Conservation (phyloP, 2,329 filamentous ascomycete genomes). For the Nectriaceae sp. region DNA sequence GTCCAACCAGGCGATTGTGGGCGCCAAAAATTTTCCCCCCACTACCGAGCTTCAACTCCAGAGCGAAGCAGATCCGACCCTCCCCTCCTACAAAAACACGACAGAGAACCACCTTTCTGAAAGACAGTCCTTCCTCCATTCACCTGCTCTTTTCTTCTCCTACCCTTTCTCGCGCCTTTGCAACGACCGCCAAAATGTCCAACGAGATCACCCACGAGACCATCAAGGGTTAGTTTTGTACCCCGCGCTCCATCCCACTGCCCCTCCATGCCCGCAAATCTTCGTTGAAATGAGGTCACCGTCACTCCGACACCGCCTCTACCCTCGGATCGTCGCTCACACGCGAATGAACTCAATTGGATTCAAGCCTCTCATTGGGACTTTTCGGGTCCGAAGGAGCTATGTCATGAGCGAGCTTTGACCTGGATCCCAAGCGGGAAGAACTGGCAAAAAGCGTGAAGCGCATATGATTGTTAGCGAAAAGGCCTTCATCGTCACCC, state of each 20-base stretch:
- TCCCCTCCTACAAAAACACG: neutral
- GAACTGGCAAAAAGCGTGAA: no score
- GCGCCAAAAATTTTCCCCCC: conserved; percentile 30
- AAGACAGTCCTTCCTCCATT: neutral
- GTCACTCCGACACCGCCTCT: neutral
- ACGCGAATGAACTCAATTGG: no score
- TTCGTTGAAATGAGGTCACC: neutral
- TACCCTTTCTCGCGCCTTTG: conserved; percentile 14
- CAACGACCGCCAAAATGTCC: conserved; percentile 51
- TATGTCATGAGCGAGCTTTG: no score
- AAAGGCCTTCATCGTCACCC: no score
- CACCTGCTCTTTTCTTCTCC: neutral
- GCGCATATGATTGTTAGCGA: no score
- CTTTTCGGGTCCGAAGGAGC: no score
- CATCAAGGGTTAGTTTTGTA: conserved; percentile 64
- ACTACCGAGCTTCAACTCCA: conserved; percentile 11
- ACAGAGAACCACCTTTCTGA: neutral
- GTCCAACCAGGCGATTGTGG: conserved; percentile 16
- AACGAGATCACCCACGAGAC: conserved; percentile 73
- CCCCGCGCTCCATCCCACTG: conserved; percentile 22
- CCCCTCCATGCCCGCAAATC: conserved; percentile 23
- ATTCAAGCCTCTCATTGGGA: no score
- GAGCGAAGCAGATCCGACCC: neutral
- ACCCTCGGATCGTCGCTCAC: neutral
- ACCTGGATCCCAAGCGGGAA: no score